Conservation (phyloP, 73 alveolate species). For the Blepharisma japonicum region DNA sequence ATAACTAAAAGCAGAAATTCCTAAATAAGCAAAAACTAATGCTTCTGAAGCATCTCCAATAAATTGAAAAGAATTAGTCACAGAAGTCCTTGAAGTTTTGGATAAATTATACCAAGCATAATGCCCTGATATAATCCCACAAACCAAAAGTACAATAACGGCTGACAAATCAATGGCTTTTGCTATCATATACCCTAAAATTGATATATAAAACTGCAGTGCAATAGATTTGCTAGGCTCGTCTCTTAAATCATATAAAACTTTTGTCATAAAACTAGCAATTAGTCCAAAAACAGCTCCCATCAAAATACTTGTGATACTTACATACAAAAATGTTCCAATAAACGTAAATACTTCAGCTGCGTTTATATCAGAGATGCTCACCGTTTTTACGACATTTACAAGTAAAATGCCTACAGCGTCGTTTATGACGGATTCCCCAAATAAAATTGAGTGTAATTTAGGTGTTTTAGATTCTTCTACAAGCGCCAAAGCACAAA, state of each 20-base stretch:
- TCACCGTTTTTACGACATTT: conserved; percentile 44
- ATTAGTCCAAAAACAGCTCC: conserved; percentile 73
- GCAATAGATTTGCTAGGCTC: conserved; percentile 53
- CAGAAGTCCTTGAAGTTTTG: conserved; percentile 71
- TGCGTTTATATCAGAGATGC: neutral
- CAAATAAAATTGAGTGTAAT: conserved; percentile 86
- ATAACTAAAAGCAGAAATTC: conserved; percentile 70
- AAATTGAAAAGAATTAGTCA: conserved; percentile 62
- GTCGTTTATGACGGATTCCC: conserved; percentile 96
- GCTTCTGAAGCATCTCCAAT: conserved; percentile 78
- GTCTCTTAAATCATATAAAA: conserved; percentile 58
- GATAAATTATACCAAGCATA: conserved; percentile 80
- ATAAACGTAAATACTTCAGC: neutral
- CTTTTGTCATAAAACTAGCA: conserved; percentile 56
- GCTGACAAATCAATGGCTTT: conserved; percentile 73
- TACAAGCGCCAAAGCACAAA: conserved; percentile 86
- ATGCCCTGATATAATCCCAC: conserved; percentile 81
- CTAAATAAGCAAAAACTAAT: conserved; percentile 76
- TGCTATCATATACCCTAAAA: conserved; percentile 67
- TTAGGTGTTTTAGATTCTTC: conserved; percentile 83
- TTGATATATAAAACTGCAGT: conserved; percentile 69
- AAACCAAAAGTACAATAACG: conserved; percentile 66
- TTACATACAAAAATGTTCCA: conserved; percentile 45
- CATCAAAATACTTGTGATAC: conserved; percentile 55
- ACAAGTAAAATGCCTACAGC: conserved; percentile 90